Conservation (phyloP, 306 rosid genomes). For the Trichosanthes cucumerina region DNA sequence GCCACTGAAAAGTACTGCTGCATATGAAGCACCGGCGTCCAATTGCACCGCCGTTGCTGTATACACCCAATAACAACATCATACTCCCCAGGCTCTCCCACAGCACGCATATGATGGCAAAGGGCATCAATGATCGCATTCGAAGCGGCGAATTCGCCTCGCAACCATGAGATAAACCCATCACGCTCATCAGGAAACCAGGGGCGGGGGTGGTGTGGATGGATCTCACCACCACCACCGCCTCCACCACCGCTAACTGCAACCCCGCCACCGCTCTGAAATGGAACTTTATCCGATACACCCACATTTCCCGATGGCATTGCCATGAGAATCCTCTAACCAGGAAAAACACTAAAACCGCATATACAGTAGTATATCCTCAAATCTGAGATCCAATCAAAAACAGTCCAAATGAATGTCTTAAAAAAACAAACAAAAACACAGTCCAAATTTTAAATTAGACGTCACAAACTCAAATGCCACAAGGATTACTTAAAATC, state of each 20-base stretch:
- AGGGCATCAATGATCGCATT: conserved; percentile 87
- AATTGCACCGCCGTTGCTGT: conserved; percentile 75
- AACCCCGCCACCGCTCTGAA: conserved; percentile 30
- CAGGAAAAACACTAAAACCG: conserved; percentile 24
- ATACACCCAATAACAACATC: conserved; percentile 53
- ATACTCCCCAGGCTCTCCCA: conserved; percentile 77
- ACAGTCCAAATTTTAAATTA: conserved; percentile 22
- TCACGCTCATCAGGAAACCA: conserved; percentile 95
- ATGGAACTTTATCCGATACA: conserved; percentile 66
- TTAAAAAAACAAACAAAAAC: not conserved
- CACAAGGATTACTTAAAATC: conserved; percentile 16
- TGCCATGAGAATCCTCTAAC: conserved; percentile 58
- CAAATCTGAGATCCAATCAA: conserved; percentile 31
- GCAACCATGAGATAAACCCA: conserved; percentile 81
- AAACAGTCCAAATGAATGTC: conserved; percentile 5
- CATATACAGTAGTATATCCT: conserved; percentile 38
- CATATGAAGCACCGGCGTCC: conserved; percentile 93
- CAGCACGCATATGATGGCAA: conserved; percentile 64
- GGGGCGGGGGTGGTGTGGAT: conserved; percentile 46
- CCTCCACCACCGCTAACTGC: conserved; percentile 25
- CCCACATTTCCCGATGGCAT: conserved; percentile 89
- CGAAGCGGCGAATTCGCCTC: conserved; percentile 93
- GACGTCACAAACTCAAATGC: conserved; percentile 21
- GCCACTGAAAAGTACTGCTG: conserved; percentile 87
- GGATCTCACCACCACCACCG: conserved; percentile 42